Evolutionary conservation across 257 asterid species (phyloP).

Genomic region (Agastache rugosa): DNA sequence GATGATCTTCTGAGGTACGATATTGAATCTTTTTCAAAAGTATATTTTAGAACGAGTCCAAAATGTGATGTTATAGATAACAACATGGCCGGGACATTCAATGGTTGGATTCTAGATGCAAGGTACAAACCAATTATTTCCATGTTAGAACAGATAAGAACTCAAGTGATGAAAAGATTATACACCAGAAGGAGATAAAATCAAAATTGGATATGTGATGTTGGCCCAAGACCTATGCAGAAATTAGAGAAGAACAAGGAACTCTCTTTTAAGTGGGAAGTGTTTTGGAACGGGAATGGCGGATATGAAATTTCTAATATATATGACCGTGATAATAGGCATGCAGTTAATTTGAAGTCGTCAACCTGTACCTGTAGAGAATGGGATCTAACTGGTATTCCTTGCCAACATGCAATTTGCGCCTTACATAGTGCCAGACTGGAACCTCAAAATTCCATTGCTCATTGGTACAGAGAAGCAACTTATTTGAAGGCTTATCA

Average conservation of each 20-base stretch:
- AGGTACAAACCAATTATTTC: not conserved
- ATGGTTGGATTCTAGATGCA: slow-evolving; percentile 19
- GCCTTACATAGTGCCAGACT: too few relatives aligned
- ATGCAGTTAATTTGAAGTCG: too few relatives aligned
- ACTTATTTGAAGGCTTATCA: too few relatives aligned
- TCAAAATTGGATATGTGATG: slow-evolving; percentile 2
- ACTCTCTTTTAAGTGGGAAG: not conserved
- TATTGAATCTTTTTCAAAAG: too few relatives aligned
- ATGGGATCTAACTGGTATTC: slow-evolving; percentile 11
- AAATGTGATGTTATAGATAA: too few relatives aligned
- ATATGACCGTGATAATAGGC: not conserved
- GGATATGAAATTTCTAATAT: not conserved
- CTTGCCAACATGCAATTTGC: slow-evolving; percentile 4
- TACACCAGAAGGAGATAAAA: not conserved
- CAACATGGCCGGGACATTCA: not conserved
- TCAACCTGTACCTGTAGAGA: not conserved
- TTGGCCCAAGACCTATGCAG: not conserved
- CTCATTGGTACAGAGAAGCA: not conserved
- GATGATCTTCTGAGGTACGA: too few relatives aligned
- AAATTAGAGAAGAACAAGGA: slow-evolving; percentile 19
- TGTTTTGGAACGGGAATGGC: not conserved
- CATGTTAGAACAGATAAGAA: too few relatives aligned
- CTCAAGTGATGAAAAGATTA: not conserved
- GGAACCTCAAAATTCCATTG: not conserved
- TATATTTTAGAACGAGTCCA: too few relatives aligned